Evolutionary conservation across 176 grass and related monocot species (phyloP).

Genomic region (Triticum turgidum): DNA sequence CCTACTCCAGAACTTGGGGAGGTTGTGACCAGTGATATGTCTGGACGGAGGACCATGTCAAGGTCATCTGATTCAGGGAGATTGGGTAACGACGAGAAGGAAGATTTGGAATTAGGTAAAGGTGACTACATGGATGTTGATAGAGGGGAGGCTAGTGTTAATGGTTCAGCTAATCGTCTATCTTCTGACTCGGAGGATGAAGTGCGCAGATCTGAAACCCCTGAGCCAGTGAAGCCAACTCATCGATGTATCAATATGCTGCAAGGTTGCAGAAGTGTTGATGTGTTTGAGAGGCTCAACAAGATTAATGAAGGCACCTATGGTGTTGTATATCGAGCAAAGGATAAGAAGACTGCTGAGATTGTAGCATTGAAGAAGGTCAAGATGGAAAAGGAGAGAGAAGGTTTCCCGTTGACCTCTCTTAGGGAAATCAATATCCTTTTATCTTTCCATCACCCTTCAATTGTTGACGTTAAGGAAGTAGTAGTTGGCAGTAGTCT

Average conservation of each 20-base stretch:
- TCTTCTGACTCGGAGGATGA: constrained; percentile 53
- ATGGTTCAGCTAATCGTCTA: constrained; percentile 24
- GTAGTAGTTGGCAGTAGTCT: constrained; percentile 95
- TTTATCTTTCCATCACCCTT: constrained; percentile 86
- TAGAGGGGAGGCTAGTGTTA: constrained; percentile 39
- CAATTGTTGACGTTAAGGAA: constrained; percentile 98
- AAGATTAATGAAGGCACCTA: constrained; percentile 99
- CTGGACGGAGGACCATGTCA: constrained; percentile 55
- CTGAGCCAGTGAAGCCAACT: constrained; percentile 56
- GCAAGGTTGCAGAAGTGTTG: constrained; percentile 95
- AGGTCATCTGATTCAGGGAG: constrained; percentile 75
- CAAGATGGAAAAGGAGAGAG: constrained; percentile 99
- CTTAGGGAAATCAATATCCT: constrained; percentile 98
- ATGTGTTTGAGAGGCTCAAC: constrained; percentile 98
- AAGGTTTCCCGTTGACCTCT: constrained; percentile 96
- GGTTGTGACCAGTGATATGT: constrained; percentile 65
- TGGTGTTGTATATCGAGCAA: constrained; percentile 97
- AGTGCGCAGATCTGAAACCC: constrained; percentile 42
- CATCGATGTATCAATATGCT: constrained; percentile 98
- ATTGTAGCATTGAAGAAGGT: constrained; percentile 97
- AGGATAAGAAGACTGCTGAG: constrained; percentile 85
- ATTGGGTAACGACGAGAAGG: constrained; percentile 40
- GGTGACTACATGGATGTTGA: constrained; percentile 77
- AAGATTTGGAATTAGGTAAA: constrained; percentile 35
- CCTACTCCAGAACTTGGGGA: constrained; percentile 86